Evolutionary conservation across 2,329 filamentous ascomycete species (phyloP), one percentile per base, ranked within the genome.

Genomic region (Diplodia seriata): DNA sequence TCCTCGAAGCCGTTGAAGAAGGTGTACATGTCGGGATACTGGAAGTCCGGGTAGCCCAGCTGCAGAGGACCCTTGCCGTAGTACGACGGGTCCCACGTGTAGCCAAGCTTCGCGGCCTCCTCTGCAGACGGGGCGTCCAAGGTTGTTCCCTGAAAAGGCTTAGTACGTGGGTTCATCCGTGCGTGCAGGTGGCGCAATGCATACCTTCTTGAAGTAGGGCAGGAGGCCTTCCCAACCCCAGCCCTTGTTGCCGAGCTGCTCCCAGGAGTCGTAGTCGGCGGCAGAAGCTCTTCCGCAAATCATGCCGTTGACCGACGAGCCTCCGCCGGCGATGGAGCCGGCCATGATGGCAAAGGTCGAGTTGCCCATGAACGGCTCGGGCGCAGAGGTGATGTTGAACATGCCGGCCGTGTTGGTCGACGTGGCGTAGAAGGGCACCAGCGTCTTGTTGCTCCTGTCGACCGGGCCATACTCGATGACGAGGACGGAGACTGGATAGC

Each of bases 231-330:
- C 77, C 85, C 85, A 89, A 0, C 81, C 79, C 87, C 87, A 90
- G 1, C 86, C 87, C 1, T 71, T 67, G 70, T 89, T 89, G 0
- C 87, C 87, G 11, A 90, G 75, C 36, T 79, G 75, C 56, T 83
- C 84, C 87, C 87, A 90, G 0, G 81, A 81, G 74, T 89, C 83
- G 57, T 77, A 29, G 36, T 72, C 73, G 8, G 68, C 50, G n/a
- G 68, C 68, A 18, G 71, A 74, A 29, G 71, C 74, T 15, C 76
- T 75, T 61, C 77, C 76, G 75, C 74, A 76, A 33, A 53, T 49
- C 23, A 31, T 73, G 73, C 77, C 77, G 71, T 81, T 81, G 59
- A 81, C 78, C 3, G 73, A 73, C 20, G 75, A 78, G 4, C 77
- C 78, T 20, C 78, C 80, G 50, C 76, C 76, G 2, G 79, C 70